Base-by-base conservation (phyloP, 2,329 filamentous ascomycete genomes). In the Claviceps spartinae region DNA sequence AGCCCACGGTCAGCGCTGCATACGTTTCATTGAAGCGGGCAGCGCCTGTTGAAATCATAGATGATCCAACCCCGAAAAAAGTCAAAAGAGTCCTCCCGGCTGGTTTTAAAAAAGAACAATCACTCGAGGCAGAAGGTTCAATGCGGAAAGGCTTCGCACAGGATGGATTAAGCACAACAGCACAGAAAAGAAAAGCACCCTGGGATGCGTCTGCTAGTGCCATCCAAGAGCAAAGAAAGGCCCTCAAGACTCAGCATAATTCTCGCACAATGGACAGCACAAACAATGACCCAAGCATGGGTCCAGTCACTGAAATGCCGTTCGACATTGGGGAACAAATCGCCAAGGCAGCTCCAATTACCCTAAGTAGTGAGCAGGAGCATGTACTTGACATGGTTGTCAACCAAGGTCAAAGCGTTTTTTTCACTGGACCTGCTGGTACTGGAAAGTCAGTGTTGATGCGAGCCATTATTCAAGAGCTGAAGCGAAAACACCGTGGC, bases 371-470 rank as follows among this genome's bases (percentile, higher is more conserved):
- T 13, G 93, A 98, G 64, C 93, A 98, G 67, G 78, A 81, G 54
- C 81, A 86, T 54, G 88, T 98, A 11, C 73, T 94, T 53, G 82
- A 88, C 46, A 73, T 96, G 20, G 91, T 98, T 9, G 78, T 88
- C 7, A 79, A 93, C 22, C 72, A 86, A 56, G 79, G 79, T 54
- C 85, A 89, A 65, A 97, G 91, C 60, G 90, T 96, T 2, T 98
- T 98, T 72, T 98, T 98, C 67, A 98, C 93, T 1, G 93, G 93
- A 60, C 95, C 93, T 54, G 93, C 93, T 53, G 89, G 85, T 74
- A 96, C 93, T 4, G 93, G 93, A 67, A 98, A 98, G 73, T 98
- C 93, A 1, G 91, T 98, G 4, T 70, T 98, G 53, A 88, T 98
- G 77, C 81, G 90, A 57, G 83, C 94, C 57, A 95, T 97, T 55